Base-by-base conservation (phyloP, 331 rosid species). In the Dryas integrifolia region DNA sequence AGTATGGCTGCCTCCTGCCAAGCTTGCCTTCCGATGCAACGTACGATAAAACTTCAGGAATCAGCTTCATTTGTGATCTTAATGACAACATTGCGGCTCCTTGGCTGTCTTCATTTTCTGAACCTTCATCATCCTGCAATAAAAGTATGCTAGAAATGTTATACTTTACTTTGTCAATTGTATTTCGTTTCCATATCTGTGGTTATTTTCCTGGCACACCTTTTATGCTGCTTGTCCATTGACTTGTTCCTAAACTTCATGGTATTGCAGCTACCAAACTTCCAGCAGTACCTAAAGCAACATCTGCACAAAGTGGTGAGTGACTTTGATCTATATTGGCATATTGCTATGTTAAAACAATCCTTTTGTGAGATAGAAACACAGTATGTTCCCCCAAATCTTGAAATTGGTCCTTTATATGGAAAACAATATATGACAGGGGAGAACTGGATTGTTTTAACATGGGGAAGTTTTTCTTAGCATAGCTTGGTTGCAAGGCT, bases 11-110 rank as follows among this genome's bases (percentile, higher is more conserved):
- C 78, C 91, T 88, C 67, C 72, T 88, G 74, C 85, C 87, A 45
- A 88, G 96, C 84, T 59, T 82, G 80, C 93, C 91, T 76, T 76
- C 82, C 9, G 89, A 90, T 76, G 91, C 90, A 52, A 80, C 58
- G 8, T 82, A 66, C 18, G 87, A 90, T 61, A 69, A 59, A 72
- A 74, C 85, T 73, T 75, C 88, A 1, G 91, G 88, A 65, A 69
- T 90, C 67, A 78, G 91, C 72, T 90, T 90, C 81, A 69, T 88
- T 67, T 90, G 96, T 10, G 93, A 90, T 76, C 88, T 88, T 62
- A 90, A 88, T 65, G 93, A 88, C 85, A 84, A 86, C 75, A 72
- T 90, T 62, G 85, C 85, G 18, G 91, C 93, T 70, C 96, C 87
- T 14, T 90, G 89, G 96, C 91, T 87, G n/a, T 77, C 88, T 39